Percentiles rank a stretch among this genome's conserved stretches.
Evolutionary conservation across 768 basidiomycete species (phyloP).

Genomic region (Hericium erinaceus): DNA sequence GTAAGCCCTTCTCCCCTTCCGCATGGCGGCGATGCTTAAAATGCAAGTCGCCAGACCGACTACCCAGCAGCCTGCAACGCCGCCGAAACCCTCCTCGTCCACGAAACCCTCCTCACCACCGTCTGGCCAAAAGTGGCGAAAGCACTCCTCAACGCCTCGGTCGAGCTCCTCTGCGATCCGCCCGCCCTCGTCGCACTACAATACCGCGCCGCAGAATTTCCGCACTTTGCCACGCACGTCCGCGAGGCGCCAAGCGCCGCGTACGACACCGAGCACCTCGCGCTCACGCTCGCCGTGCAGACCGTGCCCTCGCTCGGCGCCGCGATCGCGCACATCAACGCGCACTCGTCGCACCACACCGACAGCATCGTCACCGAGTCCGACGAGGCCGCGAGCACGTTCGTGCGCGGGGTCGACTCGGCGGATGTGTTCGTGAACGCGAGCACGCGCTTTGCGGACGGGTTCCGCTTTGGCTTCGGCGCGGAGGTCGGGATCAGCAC

Average conservation of each 20-base stretch:
- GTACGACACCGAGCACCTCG: conserved; percentile 85
- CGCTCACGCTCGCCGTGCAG: conserved; percentile 74
- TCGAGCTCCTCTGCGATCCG: conserved; percentile 75
- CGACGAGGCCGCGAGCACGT: conserved; percentile 50
- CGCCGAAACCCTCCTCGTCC: conserved; percentile 81
- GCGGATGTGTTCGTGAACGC: conserved; percentile 93
- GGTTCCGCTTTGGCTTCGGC: conserved; percentile 93
- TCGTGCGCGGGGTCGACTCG: conserved; percentile 84
- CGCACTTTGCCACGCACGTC: conserved; percentile 38
- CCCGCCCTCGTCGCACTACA: conserved; percentile 49
- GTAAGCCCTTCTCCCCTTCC: conserved; percentile 30
- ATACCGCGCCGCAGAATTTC: conserved; percentile 20
- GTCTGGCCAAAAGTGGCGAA: conserved; percentile 77
- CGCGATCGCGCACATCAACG: conserved; percentile 86
- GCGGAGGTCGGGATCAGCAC: conserved; percentile 98
- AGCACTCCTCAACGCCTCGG: conserved; percentile 57
- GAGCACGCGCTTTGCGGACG: conserved; percentile 93
- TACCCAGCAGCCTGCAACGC: conserved; percentile 97
- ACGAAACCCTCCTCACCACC: conserved; percentile 57
- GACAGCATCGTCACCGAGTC: conserved; percentile 88
- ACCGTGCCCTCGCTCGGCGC: conserved; percentile 57
- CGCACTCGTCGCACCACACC: conserved; percentile 91
- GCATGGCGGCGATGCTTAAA: not conserved
- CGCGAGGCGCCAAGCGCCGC: conserved; percentile 45
- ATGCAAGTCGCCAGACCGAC: conserved; percentile 46